Evolutionary conservation across 176 grass and related monocot species (phyloP).

Genomic region (Olyra latifolia): DNA sequence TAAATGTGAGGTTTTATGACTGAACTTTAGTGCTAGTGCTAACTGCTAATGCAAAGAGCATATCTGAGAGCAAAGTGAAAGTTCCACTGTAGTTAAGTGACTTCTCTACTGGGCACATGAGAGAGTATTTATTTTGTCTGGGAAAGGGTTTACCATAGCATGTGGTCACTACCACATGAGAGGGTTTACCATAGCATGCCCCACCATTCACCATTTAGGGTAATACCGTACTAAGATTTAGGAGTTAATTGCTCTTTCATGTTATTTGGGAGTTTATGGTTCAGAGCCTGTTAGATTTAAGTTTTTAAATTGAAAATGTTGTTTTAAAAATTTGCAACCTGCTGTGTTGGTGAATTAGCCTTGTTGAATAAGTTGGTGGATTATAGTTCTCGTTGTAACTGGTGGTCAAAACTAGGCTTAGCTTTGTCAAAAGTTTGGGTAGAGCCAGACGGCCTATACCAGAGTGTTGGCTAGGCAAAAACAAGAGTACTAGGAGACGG

Average conservation of each 20-base stretch:
- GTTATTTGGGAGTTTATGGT: not conserved
- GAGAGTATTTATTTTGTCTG: not conserved
- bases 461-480: not conserved
- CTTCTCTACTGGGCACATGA: not conserved
- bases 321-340: not conserved
- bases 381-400: not conserved
- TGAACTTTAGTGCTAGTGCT: not conserved
- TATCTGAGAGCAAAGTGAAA: not conserved
- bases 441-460: not conserved
- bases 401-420: not conserved
- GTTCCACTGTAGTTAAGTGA: not conserved
- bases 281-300: not conserved
- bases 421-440: not conserved
- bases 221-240: not conserved
- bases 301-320: not conserved
- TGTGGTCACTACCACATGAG: not conserved
- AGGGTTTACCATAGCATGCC: not conserved
- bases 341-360: not conserved
- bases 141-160: not conserved
- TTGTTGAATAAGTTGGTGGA: not conserved
- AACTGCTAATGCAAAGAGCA: not conserved
- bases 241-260: not conserved
- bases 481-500: not conserved
- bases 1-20: not conserved
- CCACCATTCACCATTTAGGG: not conserved